These are phyloP conservation scores for Paraphaeosphaeria sporulosa DNA, from an alignment of 2,329 filamentous ascomycete genomes.

Conservation along the genomic window DNA sequence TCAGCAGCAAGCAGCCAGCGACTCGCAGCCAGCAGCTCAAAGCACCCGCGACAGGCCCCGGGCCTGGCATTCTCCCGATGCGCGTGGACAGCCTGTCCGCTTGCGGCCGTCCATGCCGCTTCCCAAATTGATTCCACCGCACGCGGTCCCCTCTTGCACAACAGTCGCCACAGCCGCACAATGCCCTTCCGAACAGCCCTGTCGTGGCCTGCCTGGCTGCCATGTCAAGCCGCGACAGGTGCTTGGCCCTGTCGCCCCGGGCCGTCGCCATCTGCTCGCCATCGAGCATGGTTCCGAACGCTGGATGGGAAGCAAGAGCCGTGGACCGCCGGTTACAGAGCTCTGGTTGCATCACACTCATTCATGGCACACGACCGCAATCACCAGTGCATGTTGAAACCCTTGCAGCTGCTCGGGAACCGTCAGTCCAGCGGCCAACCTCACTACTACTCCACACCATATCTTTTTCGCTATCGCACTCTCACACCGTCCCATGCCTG, in stretches of 20 bases:
- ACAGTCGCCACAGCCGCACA: neutral
- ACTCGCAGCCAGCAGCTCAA: no score
- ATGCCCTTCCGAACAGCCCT: neutral
- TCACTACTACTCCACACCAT: neutral
- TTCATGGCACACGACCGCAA: neutral
- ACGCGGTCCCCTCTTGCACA: neutral
- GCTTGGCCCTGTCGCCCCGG: neutral
- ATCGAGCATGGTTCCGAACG: no score
- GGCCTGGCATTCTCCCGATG: neutral
- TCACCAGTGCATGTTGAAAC: neutral
- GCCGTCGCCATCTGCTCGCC: neutral
- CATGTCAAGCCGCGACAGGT: constrained; percentile 5
- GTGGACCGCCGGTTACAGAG: no score
- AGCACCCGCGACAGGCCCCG: no score
- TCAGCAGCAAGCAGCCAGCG: no score
- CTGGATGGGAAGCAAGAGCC: no score
- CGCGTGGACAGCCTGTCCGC: neutral
- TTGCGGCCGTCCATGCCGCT: constrained; percentile 4
- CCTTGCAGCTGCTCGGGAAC: neutral
- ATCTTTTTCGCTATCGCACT: neutral
- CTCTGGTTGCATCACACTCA: no score
- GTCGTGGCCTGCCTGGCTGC: constrained; percentile 9
- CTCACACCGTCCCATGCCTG: neutral
- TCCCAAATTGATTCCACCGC: constrained; percentile 18
- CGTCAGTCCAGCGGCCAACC: constrained; percentile 1